Conservation (phyloP, 805 yeast species). For the Cyberlindnera misumaiensis region DNA sequence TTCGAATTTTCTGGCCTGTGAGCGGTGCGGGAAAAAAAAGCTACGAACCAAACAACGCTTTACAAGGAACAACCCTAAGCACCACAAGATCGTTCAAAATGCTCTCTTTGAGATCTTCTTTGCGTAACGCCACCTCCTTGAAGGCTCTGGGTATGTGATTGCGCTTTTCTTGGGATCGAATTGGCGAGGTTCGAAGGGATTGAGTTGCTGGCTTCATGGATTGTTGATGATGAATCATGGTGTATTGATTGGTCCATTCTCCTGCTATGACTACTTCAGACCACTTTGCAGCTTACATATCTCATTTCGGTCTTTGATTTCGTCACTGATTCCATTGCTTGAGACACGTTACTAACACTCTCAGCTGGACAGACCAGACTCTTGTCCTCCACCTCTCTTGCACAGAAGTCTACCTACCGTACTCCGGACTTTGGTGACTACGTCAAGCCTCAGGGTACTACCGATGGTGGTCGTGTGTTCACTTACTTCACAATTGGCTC, state of each 20-base stretch:
- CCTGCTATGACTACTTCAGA: too few species aligned
- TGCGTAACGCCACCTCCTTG: constrained; percentile 20
- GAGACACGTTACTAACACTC: constrained; percentile 8
- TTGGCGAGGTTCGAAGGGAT: too few species aligned
- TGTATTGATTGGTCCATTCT: too few species aligned
- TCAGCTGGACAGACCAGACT: constrained; percentile 24
- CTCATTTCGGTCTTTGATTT: too few species aligned
- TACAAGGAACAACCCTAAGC: background rate
- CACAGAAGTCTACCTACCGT: constrained; percentile 70
- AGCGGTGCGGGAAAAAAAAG: constrained; percentile 7
- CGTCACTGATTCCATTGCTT: too few species aligned
- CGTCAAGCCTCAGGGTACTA: constrained; percentile 61
- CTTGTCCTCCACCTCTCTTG: constrained; percentile 32
- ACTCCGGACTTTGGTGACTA: constrained; percentile 87
- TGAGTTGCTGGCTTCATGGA: background rate
- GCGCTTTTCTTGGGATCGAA: too few species aligned
- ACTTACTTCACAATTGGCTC: constrained; percentile 98
- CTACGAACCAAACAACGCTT: background rate
- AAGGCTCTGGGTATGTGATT: constrained; percentile 22
- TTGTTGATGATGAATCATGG: background rate
- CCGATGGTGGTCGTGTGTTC: constrained; percentile 77
- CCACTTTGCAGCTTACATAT: too few species aligned
- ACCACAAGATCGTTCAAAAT: constrained; percentile 9
- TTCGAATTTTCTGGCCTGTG: constrained; percentile 7
- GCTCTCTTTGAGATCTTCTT: constrained; percentile 25